phyloP scores from a whole-genome alignment of 2,329 filamentous ascomycete genomes.

The Paracoccidioides lutzii region DNA sequence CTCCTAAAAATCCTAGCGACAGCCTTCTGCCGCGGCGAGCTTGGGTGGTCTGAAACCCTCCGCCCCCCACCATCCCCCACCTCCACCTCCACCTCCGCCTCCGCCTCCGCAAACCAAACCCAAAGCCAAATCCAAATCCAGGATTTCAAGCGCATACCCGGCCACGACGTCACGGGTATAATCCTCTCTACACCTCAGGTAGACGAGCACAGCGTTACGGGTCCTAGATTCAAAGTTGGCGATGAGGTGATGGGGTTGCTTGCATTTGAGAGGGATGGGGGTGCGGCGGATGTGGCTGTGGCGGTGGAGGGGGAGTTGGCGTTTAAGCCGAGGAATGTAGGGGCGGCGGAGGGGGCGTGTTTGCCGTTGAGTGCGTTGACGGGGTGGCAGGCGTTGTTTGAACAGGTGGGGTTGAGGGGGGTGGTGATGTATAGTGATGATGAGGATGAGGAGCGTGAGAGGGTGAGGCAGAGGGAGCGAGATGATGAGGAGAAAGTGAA shows the following conservation, averaged over 20 bases:
- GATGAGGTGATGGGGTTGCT: conserved; percentile 30
- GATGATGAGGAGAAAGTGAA: conserved; percentile 8
- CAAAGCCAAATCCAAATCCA: background rate
- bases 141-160: conserved; percentile 22
- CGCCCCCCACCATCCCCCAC: conserved; percentile 14
- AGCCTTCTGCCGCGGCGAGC: conserved; percentile 28
- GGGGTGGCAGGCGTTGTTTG: conserved; percentile 32
- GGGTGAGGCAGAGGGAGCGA: conserved; percentile 3
- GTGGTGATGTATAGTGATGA: background rate
- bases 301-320: conserved; percentile 28
- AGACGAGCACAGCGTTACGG: conserved; percentile 19
- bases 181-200: conserved; percentile 24
- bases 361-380: conserved; percentile 28
- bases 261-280: conserved; percentile 25
- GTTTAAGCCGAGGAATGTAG: conserved; percentile 26
- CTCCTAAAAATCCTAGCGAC: conserved; percentile 29
- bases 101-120: background rate
- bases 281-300: conserved; percentile 26
- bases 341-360: conserved; percentile 22
- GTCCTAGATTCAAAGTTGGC: conserved; percentile 28
- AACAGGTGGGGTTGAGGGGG: conserved; percentile 10
- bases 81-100: conserved; percentile 8
- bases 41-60: conserved; percentile 17
- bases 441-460: background rate
- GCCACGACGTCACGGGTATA: conserved; percentile 30